phyloP scores from a whole-genome alignment of 768 basidiomycete genomes.

The Gyrodon lividus region DNA sequence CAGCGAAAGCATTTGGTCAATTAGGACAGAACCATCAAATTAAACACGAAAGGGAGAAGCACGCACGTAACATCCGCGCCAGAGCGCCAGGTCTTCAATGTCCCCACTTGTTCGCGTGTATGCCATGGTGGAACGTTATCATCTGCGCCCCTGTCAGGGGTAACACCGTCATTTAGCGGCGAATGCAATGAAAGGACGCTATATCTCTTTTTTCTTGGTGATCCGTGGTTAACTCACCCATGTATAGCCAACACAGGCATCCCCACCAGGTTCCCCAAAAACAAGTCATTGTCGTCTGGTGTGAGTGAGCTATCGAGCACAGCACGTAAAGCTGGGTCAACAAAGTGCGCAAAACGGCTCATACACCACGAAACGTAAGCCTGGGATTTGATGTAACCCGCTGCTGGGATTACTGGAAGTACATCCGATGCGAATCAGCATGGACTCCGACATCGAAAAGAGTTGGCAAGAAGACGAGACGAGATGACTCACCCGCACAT shows the following conservation, averaged over 20 bases:
- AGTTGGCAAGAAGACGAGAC: too few species aligned
- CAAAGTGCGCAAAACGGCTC: constrained; percentile 73
- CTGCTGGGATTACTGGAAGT: constrained; percentile 64
- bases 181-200: neutral
- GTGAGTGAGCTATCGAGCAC: constrained; percentile 74
- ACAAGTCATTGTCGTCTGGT: constrained; percentile 86
- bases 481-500: constrained; percentile 47
- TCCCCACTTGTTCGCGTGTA: constrained; percentile 60
- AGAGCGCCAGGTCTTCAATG: constrained; percentile 57
- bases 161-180: too few species aligned
- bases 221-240: constrained; percentile 49
- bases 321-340: constrained; percentile 70
- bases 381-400: constrained; percentile 86
- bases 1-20: neutral
- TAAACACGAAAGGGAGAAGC: neutral
- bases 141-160: constrained; percentile 60
- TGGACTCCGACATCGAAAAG: neutral
- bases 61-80: constrained; percentile 54
- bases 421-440: neutral
- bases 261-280: constrained; percentile 73
- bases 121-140: constrained; percentile 90
- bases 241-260: constrained; percentile 75
- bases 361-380: constrained; percentile 74
- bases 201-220: neutral
- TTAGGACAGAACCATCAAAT: neutral